Evolutionary conservation across 257 asterid species (phyloP), one percentile per base, ranked within the genome.

Genomic region (Penstemon eatonii): DNA sequence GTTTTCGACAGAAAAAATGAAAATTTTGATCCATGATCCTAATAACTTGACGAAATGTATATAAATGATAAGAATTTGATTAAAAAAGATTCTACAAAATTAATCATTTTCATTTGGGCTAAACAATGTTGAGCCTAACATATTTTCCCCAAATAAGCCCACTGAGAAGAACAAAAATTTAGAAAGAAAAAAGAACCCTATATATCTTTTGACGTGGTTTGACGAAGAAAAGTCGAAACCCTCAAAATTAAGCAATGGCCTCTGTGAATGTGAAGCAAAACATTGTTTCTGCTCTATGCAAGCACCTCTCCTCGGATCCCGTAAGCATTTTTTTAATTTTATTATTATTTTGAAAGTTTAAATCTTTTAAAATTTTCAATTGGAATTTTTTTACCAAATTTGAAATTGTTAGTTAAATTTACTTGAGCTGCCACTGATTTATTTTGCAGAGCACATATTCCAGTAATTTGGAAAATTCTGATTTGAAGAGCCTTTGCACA

Each of bases 221-320:
- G 59, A 70, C 33, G 7, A 9, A 46, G 56, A 60, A 50, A 60
- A 60, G 8, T 7, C 19, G 42, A 18, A 65, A n/a, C 60, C 12
- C 52, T 63, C 9, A 55, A 42, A 9, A 54, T 39, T 44, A 42
- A 15, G 50, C 67, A 60, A 91, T 91, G 98, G 83, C 86, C 54
- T 76, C 85, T 51, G 59, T 68, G 37, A 66, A 68, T 65, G 78
- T 52, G 50, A 82, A 79, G 84, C 81, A 73, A 39, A 76, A 45
- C 7, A 36, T 83, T 58, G 78, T 82, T 51, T 56, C 77, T 7
- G 88, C 95, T 72, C 92, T 92, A 65, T 83, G 83, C 67, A 84
- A 82, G 56, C 74, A 73, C 63, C 83, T 81, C 65, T 74, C 89
- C 5, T 15, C 81, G 6, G 87, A 89, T 75, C 72, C 81, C 3